phyloP scores from a whole-genome alignment of 768 basidiomycete genomes.

The Tulasnella sp. region DNA sequence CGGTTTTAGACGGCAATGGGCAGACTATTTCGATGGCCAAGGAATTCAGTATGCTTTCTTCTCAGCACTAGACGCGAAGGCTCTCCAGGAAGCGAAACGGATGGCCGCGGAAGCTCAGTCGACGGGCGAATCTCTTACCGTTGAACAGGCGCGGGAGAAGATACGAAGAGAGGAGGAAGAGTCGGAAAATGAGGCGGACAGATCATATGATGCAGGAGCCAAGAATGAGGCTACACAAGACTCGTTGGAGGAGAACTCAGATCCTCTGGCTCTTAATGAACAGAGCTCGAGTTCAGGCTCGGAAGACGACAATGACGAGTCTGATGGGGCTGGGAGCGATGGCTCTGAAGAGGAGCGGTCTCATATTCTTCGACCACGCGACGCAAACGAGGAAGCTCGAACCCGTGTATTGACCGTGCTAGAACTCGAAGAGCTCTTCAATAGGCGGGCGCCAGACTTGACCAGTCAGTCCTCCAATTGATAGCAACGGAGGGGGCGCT shows the following conservation, averaged over 20 bases:
- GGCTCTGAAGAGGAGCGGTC: conserved; percentile 35
- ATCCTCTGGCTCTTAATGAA: conserved; percentile 21
- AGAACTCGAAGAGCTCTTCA: conserved; percentile 79
- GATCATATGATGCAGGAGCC: conserved; percentile 19
- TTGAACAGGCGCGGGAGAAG: not conserved
- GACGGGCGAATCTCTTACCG: not conserved
- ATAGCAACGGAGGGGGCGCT: not conserved
- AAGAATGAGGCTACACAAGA: conserved; percentile 27
- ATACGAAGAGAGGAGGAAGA: conserved; percentile 18
- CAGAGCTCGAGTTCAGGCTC: conserved; percentile 20
- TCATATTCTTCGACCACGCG: conserved; percentile 20
- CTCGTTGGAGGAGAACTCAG: conserved; percentile 22
- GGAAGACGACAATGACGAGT: conserved; percentile 26
- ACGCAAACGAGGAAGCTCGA: conserved; percentile 45
- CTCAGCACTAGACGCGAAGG: conserved; percentile 80
- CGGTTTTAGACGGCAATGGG: conserved; percentile 61
- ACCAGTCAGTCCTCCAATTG: conserved; percentile 35
- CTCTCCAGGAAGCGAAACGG: conserved; percentile 63
- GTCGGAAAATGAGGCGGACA: conserved; percentile 24
- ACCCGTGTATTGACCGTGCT: conserved; percentile 71
- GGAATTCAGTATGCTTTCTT: conserved; percentile 80
- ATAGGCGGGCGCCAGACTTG: conserved; percentile 57
- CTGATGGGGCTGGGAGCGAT: conserved; percentile 26
- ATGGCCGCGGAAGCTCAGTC: conserved; percentile 22
- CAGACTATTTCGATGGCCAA: conserved; percentile 75